phyloP scores from a whole-genome alignment of 257 asterid genomes.

The Solanum chilense region DNA sequence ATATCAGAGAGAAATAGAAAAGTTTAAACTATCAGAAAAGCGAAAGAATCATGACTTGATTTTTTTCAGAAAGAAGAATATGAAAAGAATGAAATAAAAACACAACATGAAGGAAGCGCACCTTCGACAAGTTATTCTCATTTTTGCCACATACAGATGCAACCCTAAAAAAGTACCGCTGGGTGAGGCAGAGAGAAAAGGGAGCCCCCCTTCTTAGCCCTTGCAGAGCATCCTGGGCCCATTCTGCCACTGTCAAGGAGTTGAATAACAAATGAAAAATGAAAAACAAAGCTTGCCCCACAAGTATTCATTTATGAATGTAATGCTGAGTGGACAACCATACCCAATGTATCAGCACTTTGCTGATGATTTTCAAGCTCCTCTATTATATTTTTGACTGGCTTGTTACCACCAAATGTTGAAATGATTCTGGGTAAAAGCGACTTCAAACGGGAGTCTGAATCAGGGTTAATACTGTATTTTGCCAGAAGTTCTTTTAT shows the following conservation, averaged over 20 bases:
- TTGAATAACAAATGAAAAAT: not conserved
- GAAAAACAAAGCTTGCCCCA: not conserved
- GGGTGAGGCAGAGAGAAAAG: slow-evolving; percentile 81
- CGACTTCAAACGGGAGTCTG: slow-evolving; percentile 70
- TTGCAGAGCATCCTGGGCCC: slow-evolving; percentile 95
- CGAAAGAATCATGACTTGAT: not conserved
- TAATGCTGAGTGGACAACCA: not conserved
- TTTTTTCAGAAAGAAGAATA: not conserved
- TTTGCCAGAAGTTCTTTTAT: slow-evolving; percentile 46
- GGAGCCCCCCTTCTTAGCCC: slow-evolving; percentile 92
- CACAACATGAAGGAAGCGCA: slow-evolving; percentile 5
- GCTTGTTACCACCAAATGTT: slow-evolving; percentile 58
- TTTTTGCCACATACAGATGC: slow-evolving; percentile 54
- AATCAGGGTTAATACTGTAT: slow-evolving; percentile 58
- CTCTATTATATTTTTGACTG: slow-evolving; percentile 49
- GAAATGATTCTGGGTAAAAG: slow-evolving; percentile 84
- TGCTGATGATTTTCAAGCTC: slow-evolving; percentile 74
- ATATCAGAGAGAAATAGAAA: slow-evolving; percentile 2
- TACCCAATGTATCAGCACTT: slow-evolving; percentile 81
- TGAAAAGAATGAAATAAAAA: not conserved
- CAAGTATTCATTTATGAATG: not conserved
- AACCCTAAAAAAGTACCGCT: slow-evolving; percentile 58
- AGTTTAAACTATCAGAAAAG: not conserved
- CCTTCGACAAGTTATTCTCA: slow-evolving; percentile 56
- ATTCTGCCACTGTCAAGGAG: slow-evolving; percentile 65